Evolutionary conservation across 441 rosid species (phyloP), one percentile per base, ranked within the genome.

Genomic region (Pelargonium citronellum): DNA sequence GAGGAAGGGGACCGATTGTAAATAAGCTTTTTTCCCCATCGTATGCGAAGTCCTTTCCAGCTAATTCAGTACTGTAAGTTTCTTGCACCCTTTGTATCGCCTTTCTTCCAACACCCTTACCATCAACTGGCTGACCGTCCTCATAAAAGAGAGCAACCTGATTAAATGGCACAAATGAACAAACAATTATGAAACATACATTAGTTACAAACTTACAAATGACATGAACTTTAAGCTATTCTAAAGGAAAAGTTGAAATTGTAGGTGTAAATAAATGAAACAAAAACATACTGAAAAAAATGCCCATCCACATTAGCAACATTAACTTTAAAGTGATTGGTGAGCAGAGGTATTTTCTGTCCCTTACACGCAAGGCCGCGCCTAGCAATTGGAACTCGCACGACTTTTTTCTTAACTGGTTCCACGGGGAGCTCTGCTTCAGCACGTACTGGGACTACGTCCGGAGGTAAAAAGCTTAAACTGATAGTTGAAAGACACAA

Each of bases 1-100:
- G 78, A 1, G 89, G 86, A 7, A 87, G 87, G 5, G 87, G 60
- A 17, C 91, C 89, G 67, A 81, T 71, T 3, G 89, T 85, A 61
- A 87, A 87, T 69, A 87, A 67, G 51, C 89, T 87, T 66, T 87
- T 85, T 61, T 85, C 91, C 1, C 91, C 91, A 13, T 87, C 89
- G 51, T 87, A 87, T 5, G 91, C 91, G 66, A 87, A 83, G 1
- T 85, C 78, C 68, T 87, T 87, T 24, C 84, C 85, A 19, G 70
- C 82, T 13, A 87, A 67, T 75, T 85, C 89, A 13, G 78, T 34
- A 44, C 68, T 73, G 53, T 87, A 87, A 0, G 91, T 87, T 65
- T 83, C 85, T 1, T 83, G 82, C n/a, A 87, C 86, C 30, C 79
- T 68, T 41, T 85, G 89, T 43, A 87, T 73, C n/a, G 85, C 82